These are phyloP conservation scores for Sclerospora graminicola DNA, from an alignment of 352 stramenopile genomes.

Conservation along the genomic window DNA sequence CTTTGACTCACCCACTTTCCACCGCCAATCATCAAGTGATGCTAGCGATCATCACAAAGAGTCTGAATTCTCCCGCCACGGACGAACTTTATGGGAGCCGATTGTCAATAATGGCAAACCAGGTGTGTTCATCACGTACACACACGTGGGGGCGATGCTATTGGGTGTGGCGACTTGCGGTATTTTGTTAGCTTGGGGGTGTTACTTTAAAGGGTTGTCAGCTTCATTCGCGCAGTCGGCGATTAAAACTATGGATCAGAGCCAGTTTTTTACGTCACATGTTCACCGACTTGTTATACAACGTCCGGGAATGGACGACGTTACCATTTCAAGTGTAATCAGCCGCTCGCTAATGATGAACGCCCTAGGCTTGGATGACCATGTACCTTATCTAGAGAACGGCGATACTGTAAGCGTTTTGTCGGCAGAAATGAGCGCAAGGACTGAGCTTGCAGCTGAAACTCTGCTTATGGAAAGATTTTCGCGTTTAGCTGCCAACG, in stretches of 20 bases:
- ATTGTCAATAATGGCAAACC: constrained; percentile 66
- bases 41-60: constrained; percentile 19
- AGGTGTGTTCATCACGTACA: constrained; percentile 77
- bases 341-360: constrained; percentile 47
- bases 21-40: constrained; percentile 12
- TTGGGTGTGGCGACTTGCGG: constrained; percentile 28
- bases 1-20: constrained; percentile 18
- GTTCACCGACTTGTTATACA: constrained; percentile 63
- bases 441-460: constrained; percentile 35
- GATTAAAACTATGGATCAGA: constrained; percentile 51
- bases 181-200: constrained; percentile 58
- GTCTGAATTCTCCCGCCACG: constrained; percentile 11
- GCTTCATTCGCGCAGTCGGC: constrained; percentile 51
- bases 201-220: constrained; percentile 64
- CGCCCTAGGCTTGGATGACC: constrained; percentile 18
- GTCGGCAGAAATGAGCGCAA: constrained; percentile 20
- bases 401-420: constrained; percentile 22
- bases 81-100: constrained; percentile 49
- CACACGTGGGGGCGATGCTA: constrained; percentile 56
- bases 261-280: constrained; percentile 54
- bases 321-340: constrained; percentile 73
- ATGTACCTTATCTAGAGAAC: constrained; percentile 38
- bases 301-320: constrained; percentile 49
- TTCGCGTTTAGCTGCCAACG: constrained; percentile 38
- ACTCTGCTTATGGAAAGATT: constrained; percentile 57